Evolutionary conservation across 305 asterid genomes (phyloP), one percentile per base, ranked within the genome.

Genomic region (Fraxinus nigra): DNA sequence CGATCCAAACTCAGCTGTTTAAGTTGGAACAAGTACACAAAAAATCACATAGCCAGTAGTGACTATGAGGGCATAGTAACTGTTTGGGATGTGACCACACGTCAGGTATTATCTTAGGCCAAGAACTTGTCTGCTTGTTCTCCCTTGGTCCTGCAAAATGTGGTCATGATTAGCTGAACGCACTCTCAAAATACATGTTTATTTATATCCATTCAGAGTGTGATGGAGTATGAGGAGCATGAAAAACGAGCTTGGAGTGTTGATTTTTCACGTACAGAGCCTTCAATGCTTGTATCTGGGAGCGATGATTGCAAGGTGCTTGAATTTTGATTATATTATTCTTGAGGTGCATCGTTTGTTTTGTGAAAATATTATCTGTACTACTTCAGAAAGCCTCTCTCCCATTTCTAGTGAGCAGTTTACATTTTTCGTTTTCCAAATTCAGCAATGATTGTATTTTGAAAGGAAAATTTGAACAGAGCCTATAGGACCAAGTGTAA

Each of bases 201-300:
- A 56, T 72, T 35, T 75, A 81, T 76, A 72, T 78, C 78, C 56
- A 51, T 85, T 48, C 74, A 93, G 97, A 93, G 97, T 84, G 87
- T 92, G 79, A 92, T 90, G 96, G 98, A 94, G 82, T 93, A 93
- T 13, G 98, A 93, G 85, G 98, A 95, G 90, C 98, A 95, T 89
- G 98, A 95, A 80, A 95, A 95, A 78, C 92, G 97, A 70, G 98
- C 97, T 56, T 95, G 98, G 98, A 92, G 98, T 89, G 95, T 95
- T 75, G 98, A 95, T 84, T 95, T 95, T 86, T 93, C 95, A 3
- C 83, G 83, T 61, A 91, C 93, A 5, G 97, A 95, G 73, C 98
- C 98, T 73, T 88, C 97, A 43, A 91, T 95, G 98, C 97, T 95
- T 84, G 96, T 95, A 11, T 92, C 98, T 34, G 98, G 98, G 34